A percentile compares a stretch with the other conserved stretches of the same genome.
Evolutionary conservation across 2,329 filamentous ascomycete genomes (phyloP).

Genomic region (Xylariomycetidae sp.): DNA sequence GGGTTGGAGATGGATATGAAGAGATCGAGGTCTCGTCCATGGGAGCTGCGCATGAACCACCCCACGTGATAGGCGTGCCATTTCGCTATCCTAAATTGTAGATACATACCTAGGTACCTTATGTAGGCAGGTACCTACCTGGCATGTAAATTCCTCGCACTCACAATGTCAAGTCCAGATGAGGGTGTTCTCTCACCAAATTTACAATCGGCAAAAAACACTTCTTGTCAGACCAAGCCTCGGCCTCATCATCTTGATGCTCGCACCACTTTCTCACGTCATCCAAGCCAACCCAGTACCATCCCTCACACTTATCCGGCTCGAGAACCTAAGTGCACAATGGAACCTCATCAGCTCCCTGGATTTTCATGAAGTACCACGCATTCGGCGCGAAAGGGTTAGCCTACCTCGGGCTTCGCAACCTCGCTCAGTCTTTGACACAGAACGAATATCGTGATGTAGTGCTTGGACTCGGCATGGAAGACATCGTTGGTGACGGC

Average conservation of each 20-base stretch:
- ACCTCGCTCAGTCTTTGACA: slow-evolving; percentile 43
- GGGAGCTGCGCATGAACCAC: no score
- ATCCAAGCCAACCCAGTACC: slow-evolving; percentile 44
- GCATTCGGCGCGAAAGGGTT: neutral
- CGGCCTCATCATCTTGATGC: slow-evolving; percentile 19
- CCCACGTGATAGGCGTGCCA: no score
- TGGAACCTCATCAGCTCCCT: neutral
- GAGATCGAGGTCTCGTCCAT: no score
- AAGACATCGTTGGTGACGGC: slow-evolving; percentile 67
- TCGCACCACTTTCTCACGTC: slow-evolving; percentile 32
- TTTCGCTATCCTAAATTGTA: no score
- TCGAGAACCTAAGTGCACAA: slow-evolving; percentile 35
- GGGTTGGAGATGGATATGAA: no score
- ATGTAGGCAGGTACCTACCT: no score
- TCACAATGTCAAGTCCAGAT: no score
- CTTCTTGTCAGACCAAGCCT: slow-evolving; percentile 22
- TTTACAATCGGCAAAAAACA: slow-evolving; percentile 34
- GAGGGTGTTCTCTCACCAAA: slow-evolving; percentile 16
- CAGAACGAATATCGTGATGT: slow-evolving; percentile 67
- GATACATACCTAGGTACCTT: no score
- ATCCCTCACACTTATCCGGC: slow-evolving; percentile 46
- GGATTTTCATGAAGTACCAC: neutral
- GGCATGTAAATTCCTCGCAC: no score
- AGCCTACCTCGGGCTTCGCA: slow-evolving; percentile 49
- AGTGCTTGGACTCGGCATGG: slow-evolving; percentile 61